Evolutionary conservation across 768 basidiomycete genomes (phyloP).

Genomic region (Leucosporidium creatinivorum): DNA sequence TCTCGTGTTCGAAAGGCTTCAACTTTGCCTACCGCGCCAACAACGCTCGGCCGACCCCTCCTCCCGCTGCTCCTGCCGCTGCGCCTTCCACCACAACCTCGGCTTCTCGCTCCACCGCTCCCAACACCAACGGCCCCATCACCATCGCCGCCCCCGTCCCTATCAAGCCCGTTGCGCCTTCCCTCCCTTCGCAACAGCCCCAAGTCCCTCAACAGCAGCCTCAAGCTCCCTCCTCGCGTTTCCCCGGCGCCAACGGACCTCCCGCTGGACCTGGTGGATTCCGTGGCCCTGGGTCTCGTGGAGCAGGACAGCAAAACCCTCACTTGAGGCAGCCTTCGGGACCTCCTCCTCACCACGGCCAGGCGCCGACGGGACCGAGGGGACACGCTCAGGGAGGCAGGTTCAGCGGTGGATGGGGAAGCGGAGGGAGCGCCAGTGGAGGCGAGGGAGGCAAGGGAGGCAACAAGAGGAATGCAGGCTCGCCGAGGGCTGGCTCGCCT

Average conservation of each 20-base stretch:
- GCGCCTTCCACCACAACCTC: neutral
- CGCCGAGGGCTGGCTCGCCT: neutral
- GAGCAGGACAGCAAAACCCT: neutral
- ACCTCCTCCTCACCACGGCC: neutral
- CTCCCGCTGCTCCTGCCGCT: neutral
- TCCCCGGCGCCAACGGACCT: neutral
- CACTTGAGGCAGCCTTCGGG: neutral
- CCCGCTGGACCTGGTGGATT: neutral
- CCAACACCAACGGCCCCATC: neutral
- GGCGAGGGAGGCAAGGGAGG: neutral
- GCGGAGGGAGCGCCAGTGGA: neutral
- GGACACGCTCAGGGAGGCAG: too few species aligned
- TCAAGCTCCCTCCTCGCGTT: neutral
- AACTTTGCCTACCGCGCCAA: conserved; percentile 80
- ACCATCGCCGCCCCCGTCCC: neutral
- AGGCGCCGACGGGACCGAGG: too few species aligned
- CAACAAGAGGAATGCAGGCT: neutral
- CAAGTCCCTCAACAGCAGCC: neutral
- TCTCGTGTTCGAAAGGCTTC: conserved; percentile 55
- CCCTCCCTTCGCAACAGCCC: neutral
- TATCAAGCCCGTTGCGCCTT: neutral
- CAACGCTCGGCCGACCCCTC: neutral
- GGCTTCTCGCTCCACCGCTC: neutral
- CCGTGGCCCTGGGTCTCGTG: neutral
- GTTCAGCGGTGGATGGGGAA: neutral